These are phyloP conservation scores for Biscutella auriculata DNA, from an alignment of 441 rosid genomes.

Conservation along the genomic window DNA sequence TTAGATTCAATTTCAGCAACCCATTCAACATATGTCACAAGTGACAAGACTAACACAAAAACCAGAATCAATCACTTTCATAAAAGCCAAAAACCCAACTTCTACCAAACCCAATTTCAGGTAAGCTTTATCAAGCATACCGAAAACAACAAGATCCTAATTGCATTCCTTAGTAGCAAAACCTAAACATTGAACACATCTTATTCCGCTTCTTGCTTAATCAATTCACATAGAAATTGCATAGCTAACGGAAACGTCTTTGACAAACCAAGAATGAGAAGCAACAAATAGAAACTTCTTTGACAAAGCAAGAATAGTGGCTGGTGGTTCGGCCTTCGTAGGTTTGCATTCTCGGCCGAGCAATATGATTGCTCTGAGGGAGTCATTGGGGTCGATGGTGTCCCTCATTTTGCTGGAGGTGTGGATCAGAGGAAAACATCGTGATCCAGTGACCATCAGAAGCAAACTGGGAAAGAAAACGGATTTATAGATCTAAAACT, in stretches of 20 bases:
- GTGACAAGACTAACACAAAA: constrained; percentile 51
- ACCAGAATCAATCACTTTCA: constrained; percentile 35
- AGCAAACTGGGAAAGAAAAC: no score
- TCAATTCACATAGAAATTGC: constrained; percentile 44
- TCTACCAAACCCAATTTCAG: constrained; percentile 40
- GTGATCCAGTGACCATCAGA: no score
- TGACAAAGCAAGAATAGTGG: no score
- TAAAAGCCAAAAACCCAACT: constrained; percentile 38
- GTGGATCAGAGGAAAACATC: no score
- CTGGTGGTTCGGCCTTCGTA: no score
- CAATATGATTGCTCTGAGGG: no score
- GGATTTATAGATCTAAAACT: no score
- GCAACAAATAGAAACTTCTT: constrained; percentile 37
- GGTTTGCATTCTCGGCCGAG: no score
- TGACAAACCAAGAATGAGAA: constrained; percentile 62
- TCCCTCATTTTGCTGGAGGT: no score
- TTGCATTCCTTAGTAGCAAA: constrained; percentile 52
- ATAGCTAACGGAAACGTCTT: constrained; percentile 48
- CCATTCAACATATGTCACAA: constrained; percentile 71
- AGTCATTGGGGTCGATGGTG: no score
- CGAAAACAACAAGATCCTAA: constrained; percentile 72
- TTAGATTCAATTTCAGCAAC: constrained; percentile 38
- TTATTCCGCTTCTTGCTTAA: constrained; percentile 24
- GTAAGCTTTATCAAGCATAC: constrained; percentile 65
- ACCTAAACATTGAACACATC: constrained; percentile 45